phyloP scores from a whole-genome alignment of 1,284 basidiomycete species.

The Malassezia nana region DNA sequence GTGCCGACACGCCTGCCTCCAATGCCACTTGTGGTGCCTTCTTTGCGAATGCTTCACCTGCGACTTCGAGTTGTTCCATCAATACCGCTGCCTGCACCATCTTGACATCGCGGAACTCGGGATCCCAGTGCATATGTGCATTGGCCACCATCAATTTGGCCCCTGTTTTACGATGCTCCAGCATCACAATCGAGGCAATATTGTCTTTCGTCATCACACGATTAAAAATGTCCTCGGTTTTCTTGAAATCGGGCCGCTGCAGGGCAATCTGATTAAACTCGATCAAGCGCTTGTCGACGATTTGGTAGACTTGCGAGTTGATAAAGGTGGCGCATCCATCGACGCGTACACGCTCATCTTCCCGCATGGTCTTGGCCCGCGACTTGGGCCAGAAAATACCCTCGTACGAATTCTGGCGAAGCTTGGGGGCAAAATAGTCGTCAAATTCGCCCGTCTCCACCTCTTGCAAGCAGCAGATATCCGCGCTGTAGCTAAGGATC shows the following conservation, averaged over 20 bases:
- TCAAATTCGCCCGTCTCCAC: slow-evolving; percentile 88
- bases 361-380: slow-evolving; percentile 83
- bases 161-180: slow-evolving; percentile 78
- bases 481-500: slow-evolving; percentile 69
- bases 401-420: slow-evolving; percentile 71
- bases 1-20: slow-evolving; percentile 50
- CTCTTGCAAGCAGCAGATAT: slow-evolving; percentile 84
- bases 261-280: slow-evolving; percentile 91
- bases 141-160: slow-evolving; percentile 82
- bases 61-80: slow-evolving; percentile 84
- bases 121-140: slow-evolving; percentile 88
- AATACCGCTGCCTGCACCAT: slow-evolving; percentile 86
- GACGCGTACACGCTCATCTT: slow-evolving; percentile 72
- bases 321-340: slow-evolving; percentile 97
- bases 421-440: slow-evolving; percentile 74
- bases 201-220: slow-evolving; percentile 92
- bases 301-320: slow-evolving; percentile 72
- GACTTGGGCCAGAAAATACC: slow-evolving; percentile 91
- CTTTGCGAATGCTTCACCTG: slow-evolving; percentile 70
- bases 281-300: slow-evolving; percentile 86
- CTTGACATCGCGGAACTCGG: slow-evolving; percentile 87
- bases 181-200: slow-evolving; percentile 74
- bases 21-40: slow-evolving; percentile 61
- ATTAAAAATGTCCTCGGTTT: slow-evolving; percentile 99
- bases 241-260: slow-evolving; percentile 88